Conservation (phyloP, 2,329 filamentous ascomycete genomes). For the Arthrobotrys megalospora region DNA sequence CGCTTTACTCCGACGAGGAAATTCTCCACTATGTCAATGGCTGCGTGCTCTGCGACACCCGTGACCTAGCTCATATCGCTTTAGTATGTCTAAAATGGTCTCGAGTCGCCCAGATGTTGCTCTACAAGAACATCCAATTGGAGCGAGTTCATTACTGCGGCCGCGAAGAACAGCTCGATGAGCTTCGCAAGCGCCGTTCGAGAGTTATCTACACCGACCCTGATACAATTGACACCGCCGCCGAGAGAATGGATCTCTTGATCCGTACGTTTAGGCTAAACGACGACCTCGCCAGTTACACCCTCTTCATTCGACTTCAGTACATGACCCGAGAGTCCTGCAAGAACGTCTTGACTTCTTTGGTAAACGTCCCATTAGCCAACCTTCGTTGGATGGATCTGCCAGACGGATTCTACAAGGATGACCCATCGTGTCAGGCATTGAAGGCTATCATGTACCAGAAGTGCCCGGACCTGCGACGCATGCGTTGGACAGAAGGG, state of each 20-base stretch:
- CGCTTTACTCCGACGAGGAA: constrained; percentile 86
- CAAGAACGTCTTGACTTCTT: constrained; percentile 86
- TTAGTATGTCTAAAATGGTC: constrained; percentile 82
- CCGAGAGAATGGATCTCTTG: constrained; percentile 81
- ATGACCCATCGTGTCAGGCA: constrained; percentile 81
- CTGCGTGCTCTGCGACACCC: constrained; percentile 94
- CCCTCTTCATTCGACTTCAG: constrained; percentile 86
- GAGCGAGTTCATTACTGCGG: constrained; percentile 95
- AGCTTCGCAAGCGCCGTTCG: constrained; percentile 81
- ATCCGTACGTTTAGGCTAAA: constrained; percentile 86
- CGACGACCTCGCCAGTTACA: constrained; percentile 77
- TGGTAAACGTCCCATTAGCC: constrained; percentile 82
- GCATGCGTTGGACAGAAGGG: constrained; percentile 87
- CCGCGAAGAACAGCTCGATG: constrained; percentile 84
- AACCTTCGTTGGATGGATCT: constrained; percentile 91
- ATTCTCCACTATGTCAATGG: constrained; percentile 79
- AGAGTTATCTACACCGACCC: constrained; percentile 80
- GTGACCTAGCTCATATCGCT: constrained; percentile 85
- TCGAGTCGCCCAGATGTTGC: constrained; percentile 71
- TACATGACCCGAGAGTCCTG: constrained; percentile 94
- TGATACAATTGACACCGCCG: constrained; percentile 83
- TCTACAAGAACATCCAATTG: constrained; percentile 90
- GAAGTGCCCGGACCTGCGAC: constrained; percentile 84
- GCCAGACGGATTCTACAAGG: constrained; percentile 87
- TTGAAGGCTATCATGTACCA: constrained; percentile 87